phyloP scores from a whole-genome alignment of 1,284 basidiomycete genomes.

The Tylopilus microsporus region DNA sequence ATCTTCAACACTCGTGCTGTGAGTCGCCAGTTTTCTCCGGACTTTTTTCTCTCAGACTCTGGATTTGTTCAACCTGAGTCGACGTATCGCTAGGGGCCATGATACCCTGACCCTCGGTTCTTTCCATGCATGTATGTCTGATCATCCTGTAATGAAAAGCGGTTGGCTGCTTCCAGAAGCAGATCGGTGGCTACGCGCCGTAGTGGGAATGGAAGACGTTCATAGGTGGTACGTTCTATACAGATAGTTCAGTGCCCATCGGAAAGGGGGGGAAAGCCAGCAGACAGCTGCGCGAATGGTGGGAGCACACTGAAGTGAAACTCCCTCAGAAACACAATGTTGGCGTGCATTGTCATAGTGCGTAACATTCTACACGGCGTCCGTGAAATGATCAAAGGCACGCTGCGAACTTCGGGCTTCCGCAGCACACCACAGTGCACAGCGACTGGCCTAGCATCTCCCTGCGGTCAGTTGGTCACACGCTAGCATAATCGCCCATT shows the following conservation, averaged over 20 bases:
- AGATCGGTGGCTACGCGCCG: constrained; percentile 25
- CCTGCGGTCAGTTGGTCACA: constrained; percentile 12
- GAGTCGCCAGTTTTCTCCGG: too few relatives aligned
- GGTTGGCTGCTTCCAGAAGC: constrained; percentile 11
- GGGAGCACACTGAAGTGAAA: constrained; percentile 3
- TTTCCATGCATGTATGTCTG: constrained; percentile 11
- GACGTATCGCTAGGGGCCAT: neutral
- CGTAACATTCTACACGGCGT: neutral
- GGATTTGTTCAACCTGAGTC: too few relatives aligned
- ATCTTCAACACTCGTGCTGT: too few relatives aligned
- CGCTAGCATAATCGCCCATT: constrained; percentile 18
- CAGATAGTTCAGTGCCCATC: constrained; percentile 11
- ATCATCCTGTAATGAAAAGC: constrained; percentile 14
- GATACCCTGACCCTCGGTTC: constrained; percentile 14
- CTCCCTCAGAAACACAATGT: neutral
- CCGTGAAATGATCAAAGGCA: constrained; percentile 8
- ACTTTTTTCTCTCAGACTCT: too few relatives aligned
- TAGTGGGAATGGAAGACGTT: constrained; percentile 21
- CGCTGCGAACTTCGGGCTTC: constrained; percentile 7
- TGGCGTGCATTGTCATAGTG: constrained; percentile 7
- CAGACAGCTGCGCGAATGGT: constrained; percentile 12
- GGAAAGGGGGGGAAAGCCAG: constrained; percentile 11
- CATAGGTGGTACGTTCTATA: constrained; percentile 13
- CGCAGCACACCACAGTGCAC: constrained; percentile 11
- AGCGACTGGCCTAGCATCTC: constrained; percentile 4